Base-by-base conservation (phyloP, 805 yeast genomes). In the Candida manassasensis region DNA sequence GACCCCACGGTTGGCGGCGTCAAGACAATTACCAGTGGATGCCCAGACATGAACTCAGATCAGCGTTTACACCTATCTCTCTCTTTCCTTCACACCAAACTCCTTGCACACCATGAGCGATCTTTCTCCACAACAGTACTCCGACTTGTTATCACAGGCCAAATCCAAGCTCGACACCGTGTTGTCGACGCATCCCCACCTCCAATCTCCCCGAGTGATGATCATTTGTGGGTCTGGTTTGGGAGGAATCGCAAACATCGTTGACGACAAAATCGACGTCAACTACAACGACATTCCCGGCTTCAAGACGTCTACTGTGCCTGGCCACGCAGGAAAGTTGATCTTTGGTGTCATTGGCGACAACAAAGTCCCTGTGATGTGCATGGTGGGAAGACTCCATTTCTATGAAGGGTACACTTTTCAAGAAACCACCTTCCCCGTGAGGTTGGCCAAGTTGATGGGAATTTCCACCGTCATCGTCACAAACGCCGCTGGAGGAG, bases 401-500 rank as follows among this genome's bases (percentile, higher is more conserved):
- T 82, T 81, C 45, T 90, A 90, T 53, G 98, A 90, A 59, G 98
- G 98, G 1, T 82, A 87, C 59, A 69, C 76, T n/a, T 76, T 88
- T 45, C 76, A 74, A 40, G 84, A 83, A 36, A 81, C 95, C 1
- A 86, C 87, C 0, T 84, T 87, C 55, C 96, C 97, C 0, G 69
- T 90, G 12, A 73, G 98, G 39, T 80, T 84, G 16, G 77, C 94
- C 36, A 69, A 77, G 34, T 55, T 64, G 27, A 60, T 89, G 48
- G 86, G 82, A 0, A 77, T 81, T 19, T 58, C 68, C 29, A 67
- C 70, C 3, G 66, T 90, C 28, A 66, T 90, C 16, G 94, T 82
- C 7, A 90, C 97, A n/a, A 90, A 90, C 59, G 98, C 98, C 1
- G 95, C 96, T 2, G 98, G 97, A 30, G 97, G 96, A 1, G 58